phyloP scores from a whole-genome alignment of 176 grass and related monocot genomes.

The Microstegium vimineum region DNA sequence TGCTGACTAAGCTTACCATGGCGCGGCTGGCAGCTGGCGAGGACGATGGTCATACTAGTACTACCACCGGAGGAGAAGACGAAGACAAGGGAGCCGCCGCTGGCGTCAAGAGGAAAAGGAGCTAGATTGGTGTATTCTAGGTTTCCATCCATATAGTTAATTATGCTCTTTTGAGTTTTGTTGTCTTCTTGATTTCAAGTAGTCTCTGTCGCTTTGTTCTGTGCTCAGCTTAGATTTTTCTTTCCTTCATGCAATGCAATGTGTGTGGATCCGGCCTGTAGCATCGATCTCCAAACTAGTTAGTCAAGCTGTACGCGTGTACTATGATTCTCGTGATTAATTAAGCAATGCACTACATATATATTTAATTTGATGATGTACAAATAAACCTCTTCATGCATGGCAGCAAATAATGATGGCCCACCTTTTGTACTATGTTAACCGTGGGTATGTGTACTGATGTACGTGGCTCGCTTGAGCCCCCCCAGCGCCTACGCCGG shows the following conservation, averaged over 20 bases:
- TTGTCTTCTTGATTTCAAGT: background rate
- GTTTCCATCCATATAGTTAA: background rate
- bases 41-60: background rate
- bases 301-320: background rate
- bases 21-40: background rate
- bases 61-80: background rate
- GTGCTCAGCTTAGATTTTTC: background rate
- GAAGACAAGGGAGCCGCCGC: background rate
- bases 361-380: no score
- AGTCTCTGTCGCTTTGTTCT: background rate
- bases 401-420: no score
- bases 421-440: background rate
- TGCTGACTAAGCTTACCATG: conserved; percentile 35
- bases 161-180: background rate
- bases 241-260: background rate
- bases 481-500: no score
- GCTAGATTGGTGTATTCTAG: background rate
- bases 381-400: background rate
- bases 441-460: background rate
- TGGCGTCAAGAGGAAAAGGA: conserved; percentile 40
- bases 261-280: conserved; percentile 5
- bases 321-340: background rate
- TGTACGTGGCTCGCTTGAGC: no score
- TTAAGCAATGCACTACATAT: background rate
- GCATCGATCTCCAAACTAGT: background rate